Evolutionary conservation across 2,329 filamentous ascomycete genomes (phyloP), one percentile per base, ranked within the genome.

Genomic region (Fusarium incarnatum): DNA sequence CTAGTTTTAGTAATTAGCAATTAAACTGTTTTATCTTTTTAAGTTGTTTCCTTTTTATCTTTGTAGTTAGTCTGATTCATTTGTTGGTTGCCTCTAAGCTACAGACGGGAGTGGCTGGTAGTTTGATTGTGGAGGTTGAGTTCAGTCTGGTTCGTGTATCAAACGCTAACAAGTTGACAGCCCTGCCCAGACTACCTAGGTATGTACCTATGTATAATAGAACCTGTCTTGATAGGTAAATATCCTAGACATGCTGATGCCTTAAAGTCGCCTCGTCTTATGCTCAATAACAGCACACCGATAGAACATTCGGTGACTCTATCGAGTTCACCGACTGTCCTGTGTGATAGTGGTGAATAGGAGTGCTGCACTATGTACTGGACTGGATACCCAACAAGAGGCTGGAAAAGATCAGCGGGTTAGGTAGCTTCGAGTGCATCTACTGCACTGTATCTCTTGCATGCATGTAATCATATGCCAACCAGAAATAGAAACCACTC

Each of bases 81-180:
- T 27, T 15, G 9, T 22, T 25, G 30, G 48, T 9, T 50, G 48
- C 23, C 30, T 37, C 22, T 50, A 28, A 28, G 28, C 11, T 28
- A 37, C 47, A 22, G 27, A 53, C 52, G 67, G 62, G 67, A 67
- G 67, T 70, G 67, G 67, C 61, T 70, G 67, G 47, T 56, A 41
- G 45, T 50, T 55, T 48, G n/a, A 22, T 58, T 27, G 63, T 68
- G 65, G 65, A 67, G 57, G 53, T 58, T 50, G 42, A 68, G 47
- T 63, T 45, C 22, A 67, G 47, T 62, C 23, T 22, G 25, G 45
- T 32, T 49, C 20, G 42, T 58, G 47, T 59, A 67, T 58, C 42
- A 53, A 58, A 63, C 61, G 52, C 56, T 67, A 69, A 27, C 25
- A 53, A 23, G 23, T 45, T 49, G 48, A 61, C 55, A 65, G 48